Base-by-base conservation (phyloP, 2,329 filamentous ascomycete species). In the Aspergillus amoenus region DNA sequence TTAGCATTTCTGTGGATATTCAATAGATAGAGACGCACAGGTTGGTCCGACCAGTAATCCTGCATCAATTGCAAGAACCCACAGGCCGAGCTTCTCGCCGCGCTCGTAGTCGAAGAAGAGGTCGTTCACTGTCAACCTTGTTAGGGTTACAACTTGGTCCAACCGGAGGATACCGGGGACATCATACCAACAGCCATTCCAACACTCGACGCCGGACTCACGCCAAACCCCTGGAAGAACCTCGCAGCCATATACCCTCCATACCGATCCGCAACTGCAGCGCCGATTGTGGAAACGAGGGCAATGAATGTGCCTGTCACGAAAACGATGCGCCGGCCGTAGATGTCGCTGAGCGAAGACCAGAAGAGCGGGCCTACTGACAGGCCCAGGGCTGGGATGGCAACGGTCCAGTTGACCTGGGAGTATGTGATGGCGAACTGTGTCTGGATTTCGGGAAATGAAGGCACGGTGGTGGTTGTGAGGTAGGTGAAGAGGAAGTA, bases 401-500 rank as follows among this genome's bases (percentile, higher is more conserved):
- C 82, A 50, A 84, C 78, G 0, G 81, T 83, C 81, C 81, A 83
- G 67, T 82, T 83, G 21, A 81, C 75, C 57, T 82, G 75, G 1
- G 76, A 74, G 56, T 79, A 77, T 30, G 65, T 73, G 59, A 80
- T 75, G 44, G 64, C 54, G 64, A 79, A 83, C 52, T 79, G 71
- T 2, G 74, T 69, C 63, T 84, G 77, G 21, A 84, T 74, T 21
- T 76, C 70, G 1, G 76, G 68, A 59, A 83, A 84, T 0, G 81
- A 82, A 2, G 82, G 81, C 1, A 84, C 79, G 0, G 81, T 82
- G 0, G 79, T 82, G 1, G 82, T 84, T 0, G 82, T 84, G 58
- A 84, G 76, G 69, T 84, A 85, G 15, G 82, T 84, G 70, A 84
- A 83, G 60, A 84, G 70, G 64, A 84, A 84, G 63, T 84, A 83